Conservation (phyloP, 352 stramenopile genomes). For the Salisapilia sapeloensis region DNA sequence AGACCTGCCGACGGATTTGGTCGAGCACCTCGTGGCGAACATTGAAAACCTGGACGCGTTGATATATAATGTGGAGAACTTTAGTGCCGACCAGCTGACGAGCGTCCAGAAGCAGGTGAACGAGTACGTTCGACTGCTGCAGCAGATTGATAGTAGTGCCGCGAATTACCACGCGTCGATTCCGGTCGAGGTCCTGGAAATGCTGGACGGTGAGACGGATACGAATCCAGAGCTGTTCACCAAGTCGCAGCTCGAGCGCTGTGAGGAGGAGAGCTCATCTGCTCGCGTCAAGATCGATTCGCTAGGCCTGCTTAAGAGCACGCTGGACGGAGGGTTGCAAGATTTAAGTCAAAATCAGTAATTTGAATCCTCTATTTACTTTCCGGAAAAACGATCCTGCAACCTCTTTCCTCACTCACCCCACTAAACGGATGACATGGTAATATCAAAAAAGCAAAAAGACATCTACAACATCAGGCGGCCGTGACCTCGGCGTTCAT, state of each 20-base stretch:
- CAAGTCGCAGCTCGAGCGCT: constrained; percentile 40
- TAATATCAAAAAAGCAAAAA: too few relatives aligned
- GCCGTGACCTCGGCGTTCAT: too few relatives aligned
- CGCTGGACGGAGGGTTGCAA: constrained; percentile 18
- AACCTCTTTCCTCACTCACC: too few relatives aligned
- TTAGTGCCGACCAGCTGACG: constrained; percentile 34
- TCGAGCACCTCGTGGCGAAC: constrained; percentile 38
- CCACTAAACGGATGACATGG: too few relatives aligned
- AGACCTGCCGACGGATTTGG: constrained; percentile 29
- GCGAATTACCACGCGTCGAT: constrained; percentile 36
- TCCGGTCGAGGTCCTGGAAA: constrained; percentile 36
- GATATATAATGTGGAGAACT: constrained; percentile 32
- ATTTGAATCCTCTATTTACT: too few relatives aligned
- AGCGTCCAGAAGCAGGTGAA: constrained; percentile 39
- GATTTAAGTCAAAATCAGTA: too few relatives aligned
- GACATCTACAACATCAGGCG: too few relatives aligned
- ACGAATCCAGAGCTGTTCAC: constrained; percentile 59
- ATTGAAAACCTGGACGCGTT: constrained; percentile 52
- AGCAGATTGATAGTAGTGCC: constrained; percentile 19
- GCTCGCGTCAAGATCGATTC: constrained; percentile 26
- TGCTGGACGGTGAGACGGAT: constrained; percentile 26
- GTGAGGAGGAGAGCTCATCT: constrained; percentile 28
- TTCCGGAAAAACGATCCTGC: too few relatives aligned
- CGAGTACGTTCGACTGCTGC: constrained; percentile 40
- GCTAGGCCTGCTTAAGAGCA: constrained; percentile 27